Evolutionary conservation across 2,329 filamentous ascomycete genomes (phyloP).

Genomic region (Achaetomium macrosporum): DNA sequence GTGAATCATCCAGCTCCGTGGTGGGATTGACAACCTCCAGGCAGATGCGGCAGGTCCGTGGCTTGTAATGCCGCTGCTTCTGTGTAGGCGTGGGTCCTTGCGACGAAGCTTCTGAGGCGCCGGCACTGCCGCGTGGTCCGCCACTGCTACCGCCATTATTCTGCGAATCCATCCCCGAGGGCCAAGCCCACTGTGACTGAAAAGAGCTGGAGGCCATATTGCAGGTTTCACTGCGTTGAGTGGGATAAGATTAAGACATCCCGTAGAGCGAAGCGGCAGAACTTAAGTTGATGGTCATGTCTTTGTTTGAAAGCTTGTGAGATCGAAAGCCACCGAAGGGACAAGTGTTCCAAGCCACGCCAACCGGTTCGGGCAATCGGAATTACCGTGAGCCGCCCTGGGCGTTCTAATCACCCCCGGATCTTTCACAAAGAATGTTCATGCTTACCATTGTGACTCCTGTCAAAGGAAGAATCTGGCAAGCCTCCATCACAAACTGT

Average conservation of each 20-base stretch:
- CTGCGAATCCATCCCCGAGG: slow-evolving; percentile 11
- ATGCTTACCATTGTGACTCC: neutral
- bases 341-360: slow-evolving; percentile 17
- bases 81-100: slow-evolving; percentile 18
- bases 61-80: slow-evolving; percentile 50
- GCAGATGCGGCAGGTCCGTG: slow-evolving; percentile 83
- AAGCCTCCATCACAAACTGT: neutral
- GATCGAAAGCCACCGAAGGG: slow-evolving; percentile 9
- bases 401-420: too few species aligned
- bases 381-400: too few species aligned
- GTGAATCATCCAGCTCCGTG: slow-evolving; percentile 35
- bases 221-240: neutral
- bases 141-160: neutral
- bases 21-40: slow-evolving; percentile 59
- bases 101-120: slow-evolving; percentile 1
- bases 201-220: slow-evolving; percentile 16
- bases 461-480: neutral
- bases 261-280: neutral
- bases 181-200: slow-evolving; percentile 19
- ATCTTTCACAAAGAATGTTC: too few species aligned
- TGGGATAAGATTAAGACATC: neutral
- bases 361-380: slow-evolving; percentile 14
- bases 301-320: too few species aligned
- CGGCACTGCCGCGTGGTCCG: slow-evolving; percentile 3
- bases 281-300: neutral